Conservation (phyloP, 148 eudicot species). For the Limonium bicolor region DNA sequence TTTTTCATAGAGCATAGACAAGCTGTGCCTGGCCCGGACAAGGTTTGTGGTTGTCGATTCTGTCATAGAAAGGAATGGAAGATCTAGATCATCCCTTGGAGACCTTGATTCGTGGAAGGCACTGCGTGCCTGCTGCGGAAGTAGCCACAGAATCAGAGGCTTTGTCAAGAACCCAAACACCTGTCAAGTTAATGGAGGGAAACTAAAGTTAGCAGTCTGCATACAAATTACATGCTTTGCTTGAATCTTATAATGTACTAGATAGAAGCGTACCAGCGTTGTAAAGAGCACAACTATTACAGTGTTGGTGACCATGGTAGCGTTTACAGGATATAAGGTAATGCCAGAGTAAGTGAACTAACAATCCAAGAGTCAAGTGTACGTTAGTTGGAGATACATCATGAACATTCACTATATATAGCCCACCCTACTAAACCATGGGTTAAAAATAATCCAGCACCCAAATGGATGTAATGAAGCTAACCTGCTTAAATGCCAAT, state of each 20-base stretch:
- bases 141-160: constrained; percentile 53
- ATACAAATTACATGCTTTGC: too few relatives aligned
- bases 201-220: constrained; percentile 5
- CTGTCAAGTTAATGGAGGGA: constrained; percentile 16
- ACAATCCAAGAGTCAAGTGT: background rate
- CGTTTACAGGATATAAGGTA: constrained; percentile 50
- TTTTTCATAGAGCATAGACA: constrained; percentile 72
- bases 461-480: background rate
- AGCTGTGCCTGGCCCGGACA: constrained; percentile 48
- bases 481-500: constrained; percentile 90
- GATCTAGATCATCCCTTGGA: constrained; percentile 50
- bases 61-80: constrained; percentile 64
- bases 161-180: constrained; percentile 84
- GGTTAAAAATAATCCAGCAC: too few relatives aligned
- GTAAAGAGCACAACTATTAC: constrained; percentile 78
- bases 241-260: background rate
- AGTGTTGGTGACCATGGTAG: constrained; percentile 76
- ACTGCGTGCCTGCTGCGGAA: constrained; percentile 21
- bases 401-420: too few relatives aligned
- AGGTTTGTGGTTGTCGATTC: constrained; percentile 64
- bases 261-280: constrained; percentile 72
- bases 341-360: constrained; percentile 85
- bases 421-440: too few relatives aligned
- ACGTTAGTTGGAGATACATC: background rate
- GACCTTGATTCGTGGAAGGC: constrained; percentile 27